phyloP scores from a whole-genome alignment of 345 rosid species.

The Hibiscus tridactylites region DNA sequence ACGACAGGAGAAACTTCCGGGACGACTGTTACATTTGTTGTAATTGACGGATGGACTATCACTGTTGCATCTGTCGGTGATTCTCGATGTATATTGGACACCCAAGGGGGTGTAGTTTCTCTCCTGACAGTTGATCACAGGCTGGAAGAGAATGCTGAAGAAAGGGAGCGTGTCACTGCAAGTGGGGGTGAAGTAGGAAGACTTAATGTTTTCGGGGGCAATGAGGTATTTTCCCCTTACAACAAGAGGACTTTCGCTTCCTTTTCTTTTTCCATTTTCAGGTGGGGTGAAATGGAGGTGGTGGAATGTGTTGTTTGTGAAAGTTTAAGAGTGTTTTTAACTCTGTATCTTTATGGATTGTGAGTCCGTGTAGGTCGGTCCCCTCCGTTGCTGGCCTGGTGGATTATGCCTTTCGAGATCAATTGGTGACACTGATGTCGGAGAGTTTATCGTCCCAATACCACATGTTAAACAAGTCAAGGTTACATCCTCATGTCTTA shows the following conservation, averaged over 20 bases:
- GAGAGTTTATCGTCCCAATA: conserved; percentile 92
- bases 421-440: conserved; percentile 97
- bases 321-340: conserved; percentile 34
- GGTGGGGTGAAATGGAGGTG: neutral
- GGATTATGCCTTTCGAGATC: conserved; percentile 97
- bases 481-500: conserved; percentile 31
- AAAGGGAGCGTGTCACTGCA: conserved; percentile 98
- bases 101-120: conserved; percentile 90
- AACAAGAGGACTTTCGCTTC: neutral
- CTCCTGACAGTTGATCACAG: conserved; percentile 96
- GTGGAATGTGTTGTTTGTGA: conserved; percentile 19
- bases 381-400: conserved; percentile 99
- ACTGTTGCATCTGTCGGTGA: conserved; percentile 99
- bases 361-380: conserved; percentile 63
- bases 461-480: conserved; percentile 99
- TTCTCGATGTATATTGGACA: conserved; percentile 96
- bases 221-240: conserved; percentile 50
- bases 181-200: conserved; percentile 99
- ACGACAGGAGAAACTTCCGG: conserved; percentile 95
- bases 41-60: conserved; percentile 95
- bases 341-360: neutral
- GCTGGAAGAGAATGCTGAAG: conserved; percentile 92
- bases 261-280: no score
- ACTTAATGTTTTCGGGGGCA: conserved; percentile 89
- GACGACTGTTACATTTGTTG: conserved; percentile 91